These are phyloP conservation scores for Cladophialophora exuberans DNA, from an alignment of 2,329 filamentous ascomycete genomes.

Conservation along the genomic window DNA sequence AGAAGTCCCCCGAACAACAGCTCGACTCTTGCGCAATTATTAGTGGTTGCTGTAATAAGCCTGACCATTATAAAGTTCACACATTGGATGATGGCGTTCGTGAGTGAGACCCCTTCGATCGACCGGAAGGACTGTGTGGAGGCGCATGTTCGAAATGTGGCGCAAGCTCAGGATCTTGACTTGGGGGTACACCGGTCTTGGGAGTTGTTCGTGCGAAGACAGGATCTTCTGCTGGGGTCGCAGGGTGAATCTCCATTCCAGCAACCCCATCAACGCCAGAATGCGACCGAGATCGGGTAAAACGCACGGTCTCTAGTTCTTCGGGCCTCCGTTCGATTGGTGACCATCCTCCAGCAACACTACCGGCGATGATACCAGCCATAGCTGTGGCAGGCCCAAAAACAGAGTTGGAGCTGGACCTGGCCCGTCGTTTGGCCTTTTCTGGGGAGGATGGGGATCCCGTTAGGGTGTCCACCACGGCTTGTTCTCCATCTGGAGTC, in stretches of 20 bases:
- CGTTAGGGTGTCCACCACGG: conserved; percentile 40
- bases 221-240: conserved; percentile 50
- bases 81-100: conserved; percentile 20
- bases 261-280: conserved; percentile 45
- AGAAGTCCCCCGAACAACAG: not conserved
- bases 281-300: conserved; percentile 42
- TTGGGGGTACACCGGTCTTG: conserved; percentile 45
- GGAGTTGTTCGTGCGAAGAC: conserved; percentile 44
- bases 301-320: conserved; percentile 41
- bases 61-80: conserved; percentile 1
- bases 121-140: conserved; percentile 27
- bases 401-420: conserved; percentile 62
- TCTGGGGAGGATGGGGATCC: conserved; percentile 58
- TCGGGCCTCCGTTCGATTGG: conserved; percentile 55
- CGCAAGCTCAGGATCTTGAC: conserved; percentile 50
- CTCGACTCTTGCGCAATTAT: not conserved
- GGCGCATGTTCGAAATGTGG: conserved; percentile 50
- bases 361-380: conserved; percentile 68
- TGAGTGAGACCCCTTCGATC: conserved; percentile 28
- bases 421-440: conserved; percentile 51
- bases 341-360: conserved; percentile 64
- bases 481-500: conserved; percentile 46
- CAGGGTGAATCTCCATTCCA: conserved; percentile 53
- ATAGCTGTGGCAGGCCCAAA: conserved; percentile 66
- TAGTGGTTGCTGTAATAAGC: not conserved